Evolutionary conservation across 1,284 basidiomycete species (phyloP).

Genomic region (Boletus calvinii): DNA sequence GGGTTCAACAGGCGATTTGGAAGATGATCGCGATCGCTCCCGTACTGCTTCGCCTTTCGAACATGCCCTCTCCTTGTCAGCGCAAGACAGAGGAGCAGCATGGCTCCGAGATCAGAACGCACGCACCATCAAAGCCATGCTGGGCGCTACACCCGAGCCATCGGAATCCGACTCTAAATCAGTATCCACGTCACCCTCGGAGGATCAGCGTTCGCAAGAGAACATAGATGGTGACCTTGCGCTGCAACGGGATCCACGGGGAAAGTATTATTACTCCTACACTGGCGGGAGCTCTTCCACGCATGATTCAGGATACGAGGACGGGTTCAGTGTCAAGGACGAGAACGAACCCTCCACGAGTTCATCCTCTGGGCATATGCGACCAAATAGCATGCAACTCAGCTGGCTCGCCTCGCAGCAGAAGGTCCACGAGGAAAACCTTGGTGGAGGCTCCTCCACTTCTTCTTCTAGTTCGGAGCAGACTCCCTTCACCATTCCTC

Average conservation of each 20-base stretch:
- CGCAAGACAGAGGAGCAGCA: conserved; percentile 65
- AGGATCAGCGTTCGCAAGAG: conserved; percentile 34
- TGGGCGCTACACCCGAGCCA: conserved; percentile 59
- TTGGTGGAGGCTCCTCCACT: conserved; percentile 14
- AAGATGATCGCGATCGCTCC: conserved; percentile 50
- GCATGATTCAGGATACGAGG: conserved; percentile 54
- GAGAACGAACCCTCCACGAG: conserved; percentile 28
- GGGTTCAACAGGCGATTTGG: conserved; percentile 42
- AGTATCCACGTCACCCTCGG: conserved; percentile 34
- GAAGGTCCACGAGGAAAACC: conserved; percentile 25
- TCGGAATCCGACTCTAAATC: conserved; percentile 56
- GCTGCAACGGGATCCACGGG: conserved; percentile 61
- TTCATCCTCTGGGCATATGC: conserved; percentile 31
- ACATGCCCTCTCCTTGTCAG: conserved; percentile 43
- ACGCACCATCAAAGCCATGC: conserved; percentile 54
- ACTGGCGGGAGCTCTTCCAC: conserved; percentile 51
- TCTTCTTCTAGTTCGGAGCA: conserved; percentile 34
- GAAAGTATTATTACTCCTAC: conserved; percentile 75
- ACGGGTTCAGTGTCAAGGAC: conserved; percentile 38
- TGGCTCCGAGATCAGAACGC: conserved; percentile 85
- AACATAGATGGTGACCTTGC: conserved; percentile 59
- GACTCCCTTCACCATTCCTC: conserved; percentile 33
- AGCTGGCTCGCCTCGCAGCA: conserved; percentile 58
- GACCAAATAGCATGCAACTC: conserved; percentile 64
- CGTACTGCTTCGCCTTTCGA: conserved; percentile 39